Evolutionary conservation across 768 basidiomycete genomes (phyloP), one percentile per base, ranked within the genome.

Genomic region (Mrakia frigida): DNA sequence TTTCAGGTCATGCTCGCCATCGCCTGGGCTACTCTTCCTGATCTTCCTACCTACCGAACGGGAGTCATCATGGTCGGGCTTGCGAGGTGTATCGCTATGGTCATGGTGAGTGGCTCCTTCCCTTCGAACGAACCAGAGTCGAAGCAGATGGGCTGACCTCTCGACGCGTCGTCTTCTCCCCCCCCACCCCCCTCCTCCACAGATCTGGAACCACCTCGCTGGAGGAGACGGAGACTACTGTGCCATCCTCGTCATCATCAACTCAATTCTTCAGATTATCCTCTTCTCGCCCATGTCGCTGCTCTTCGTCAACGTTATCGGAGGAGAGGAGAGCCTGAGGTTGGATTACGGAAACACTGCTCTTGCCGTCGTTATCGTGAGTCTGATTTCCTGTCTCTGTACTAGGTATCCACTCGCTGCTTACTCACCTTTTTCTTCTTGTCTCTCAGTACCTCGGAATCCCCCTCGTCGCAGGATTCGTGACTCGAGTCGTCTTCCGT

Each of bases 11-110:
- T 94, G 92, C 87, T 93, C n/a, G 92, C 85, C 3, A 81, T 92
- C 37, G 92, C 92, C 1, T 93, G 92, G 91, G 91, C 90, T 18
- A 91, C 91, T 5, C 86, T 94, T 0, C 92, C 92, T 0, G 92
- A 94, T 81, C 77, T 82, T 10, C 79, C 81, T 9, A 86, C 90
- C 2, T 91, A 92, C 80, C 87, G 92, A 33, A 87, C 88, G 0
- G 93, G 93, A 3, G 90, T 94, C 4, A 90, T 94, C 80, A 85
- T 94, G 84, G 92, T 94, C 52, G 92, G 93, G 6, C 82, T 92
- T 33, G 91, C 77, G 11, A 78, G 80, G 46, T 82, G 81, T 60
- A 83, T 83, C 75, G 84, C 84, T 41, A 84, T 84, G 84, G 84
- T 84, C 74, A 88, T 72, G 70, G 68, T 69, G 37, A 69, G 68